Base-by-base conservation (phyloP, 148 eudicot genomes). In the Amaranthus cruentus region DNA sequence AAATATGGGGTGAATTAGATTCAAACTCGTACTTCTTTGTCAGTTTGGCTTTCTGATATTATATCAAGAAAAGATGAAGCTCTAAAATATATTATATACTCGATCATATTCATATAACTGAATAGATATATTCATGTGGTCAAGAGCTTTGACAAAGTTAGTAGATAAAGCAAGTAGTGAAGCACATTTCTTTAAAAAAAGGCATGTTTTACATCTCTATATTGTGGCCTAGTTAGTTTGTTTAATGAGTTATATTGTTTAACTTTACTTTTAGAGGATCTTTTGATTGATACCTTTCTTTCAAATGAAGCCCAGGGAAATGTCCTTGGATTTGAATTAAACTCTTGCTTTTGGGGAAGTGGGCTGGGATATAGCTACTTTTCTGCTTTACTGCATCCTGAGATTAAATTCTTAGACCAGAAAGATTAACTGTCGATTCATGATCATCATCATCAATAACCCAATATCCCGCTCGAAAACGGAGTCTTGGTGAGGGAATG, bases 271-370 rank as follows among this genome's bases (percentile, higher is more conserved):
- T 28, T 28, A 66, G 63, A 49, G 72, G 56, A 71, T 75, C 62
- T 44, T 52, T 51, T 57, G 18, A 56, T 57, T 51, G 61, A 72
- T 80, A 71, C 73, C 63, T 75, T 80, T 75, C 82, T 80, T 75
- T 60, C 65, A 59, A 59, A 71, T 71, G 82, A 80, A 71, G 79
- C 78, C 62, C 75, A 42, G 61, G 48, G 68, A 56, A 75, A 62
- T 49, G 75, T 47, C 55, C 12, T 42, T 74, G 66, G 71, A 54
- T 79, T 74, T 79, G 75, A 70, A 65, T 65, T 14, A 7, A 47
- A 65, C 52, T 65, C 43, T 3, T 13, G 75, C 55, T 28, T 55
- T 21, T 4, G 55, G 38, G 38, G 38, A 73, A 60, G 70, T 61
- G 69, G 66, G 73, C 55, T 66, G 63, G 56, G 71, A 69, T 76